Base-by-base conservation (phyloP, 2,329 filamentous ascomycete species). In the Cladosporium sp. region DNA sequence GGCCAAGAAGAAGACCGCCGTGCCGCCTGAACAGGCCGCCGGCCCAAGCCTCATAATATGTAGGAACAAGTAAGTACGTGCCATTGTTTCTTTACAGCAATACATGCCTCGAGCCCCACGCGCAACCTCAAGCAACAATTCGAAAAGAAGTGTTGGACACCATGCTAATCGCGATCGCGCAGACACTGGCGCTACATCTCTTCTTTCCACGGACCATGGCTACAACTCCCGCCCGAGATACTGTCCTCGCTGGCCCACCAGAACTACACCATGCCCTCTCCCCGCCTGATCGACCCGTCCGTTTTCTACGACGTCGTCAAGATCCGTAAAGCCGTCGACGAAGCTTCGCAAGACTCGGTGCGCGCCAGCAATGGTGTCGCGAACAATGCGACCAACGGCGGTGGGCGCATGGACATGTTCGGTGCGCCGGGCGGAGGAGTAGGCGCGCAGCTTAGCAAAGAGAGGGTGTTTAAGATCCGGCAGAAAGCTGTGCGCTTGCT, bases 111-210 rank as follows among this genome's bases (percentile, higher is more conserved):
- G 28, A 21, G 28, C 21, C 28, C 51, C 28, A 54, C 15, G 24
- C 26, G 28, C 26, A 28, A 21, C 12, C 24, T n/a, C 34, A 36
- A 8, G 8, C 7, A 7, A 10, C 51, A 18, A 32, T 15, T 32
- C 28, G 3, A 11, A 4, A n/a, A 4, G 30, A 2, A 32, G 1
- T n/a, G 15, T n/a, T 10, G 7, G 21, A 28, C 4, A 36, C 12
- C 15, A 54, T 54, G 28, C 51, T 54, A 32, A 54, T 67, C n/a
- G 62, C 66, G 66, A 47, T 51, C 51, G 47, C 26, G 72, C 65
- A 94, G 92, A 77, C 91, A 94, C 80, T 94, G 91, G 92, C 86
- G 88, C 69, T 92, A 92, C 77, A 93, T 95, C 67, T 93, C 91
- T 26, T 90, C 89, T 32, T 95, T 92, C 74, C 89, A 93, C 75